These are phyloP conservation scores for Flaveria ramosissima DNA, from an alignment of 129 eudicot species.

Conservation along the genomic window DNA sequence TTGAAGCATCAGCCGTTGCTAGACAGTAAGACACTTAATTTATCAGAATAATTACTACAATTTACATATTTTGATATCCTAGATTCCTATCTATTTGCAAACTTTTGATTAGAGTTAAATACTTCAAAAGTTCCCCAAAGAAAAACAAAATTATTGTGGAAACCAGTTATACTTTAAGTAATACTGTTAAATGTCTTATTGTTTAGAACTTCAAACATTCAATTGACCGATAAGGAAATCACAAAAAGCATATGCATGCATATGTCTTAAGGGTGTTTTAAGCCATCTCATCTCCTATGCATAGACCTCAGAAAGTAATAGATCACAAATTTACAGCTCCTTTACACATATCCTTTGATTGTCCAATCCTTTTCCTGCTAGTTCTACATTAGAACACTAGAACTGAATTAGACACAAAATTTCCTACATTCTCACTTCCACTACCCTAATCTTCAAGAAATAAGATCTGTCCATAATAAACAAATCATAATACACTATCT, in stretches of 20 bases:
- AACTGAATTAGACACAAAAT: neutral
- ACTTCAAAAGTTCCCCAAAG: conserved; percentile 1
- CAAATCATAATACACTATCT: conserved; percentile 15
- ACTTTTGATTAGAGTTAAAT: neutral
- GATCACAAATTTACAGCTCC: conserved; percentile 24
- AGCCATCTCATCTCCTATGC: neutral
- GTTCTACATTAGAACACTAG: neutral
- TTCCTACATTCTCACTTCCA: conserved; percentile 14
- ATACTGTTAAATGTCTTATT: neutral
- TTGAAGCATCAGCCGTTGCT: too few relatives aligned
- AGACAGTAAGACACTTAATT: conserved; percentile 3
- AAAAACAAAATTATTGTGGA: neutral
- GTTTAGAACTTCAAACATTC: neutral
- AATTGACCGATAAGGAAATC: neutral
- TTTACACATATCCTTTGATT: neutral
- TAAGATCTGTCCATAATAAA: neutral
- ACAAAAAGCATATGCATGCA: neutral
- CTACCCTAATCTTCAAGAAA: neutral
- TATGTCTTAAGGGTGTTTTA: neutral
- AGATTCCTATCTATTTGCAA: conserved; percentile 1
- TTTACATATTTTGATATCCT: conserved; percentile 17
- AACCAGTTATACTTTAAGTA: neutral
- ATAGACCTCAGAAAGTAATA: conserved; percentile 12
- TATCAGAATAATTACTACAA: conserved; percentile 9
- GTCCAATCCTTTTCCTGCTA: neutral